Evolutionary conservation across 352 stramenopile genomes (phyloP).

Genomic region (Globisporangium cystogenes): DNA sequence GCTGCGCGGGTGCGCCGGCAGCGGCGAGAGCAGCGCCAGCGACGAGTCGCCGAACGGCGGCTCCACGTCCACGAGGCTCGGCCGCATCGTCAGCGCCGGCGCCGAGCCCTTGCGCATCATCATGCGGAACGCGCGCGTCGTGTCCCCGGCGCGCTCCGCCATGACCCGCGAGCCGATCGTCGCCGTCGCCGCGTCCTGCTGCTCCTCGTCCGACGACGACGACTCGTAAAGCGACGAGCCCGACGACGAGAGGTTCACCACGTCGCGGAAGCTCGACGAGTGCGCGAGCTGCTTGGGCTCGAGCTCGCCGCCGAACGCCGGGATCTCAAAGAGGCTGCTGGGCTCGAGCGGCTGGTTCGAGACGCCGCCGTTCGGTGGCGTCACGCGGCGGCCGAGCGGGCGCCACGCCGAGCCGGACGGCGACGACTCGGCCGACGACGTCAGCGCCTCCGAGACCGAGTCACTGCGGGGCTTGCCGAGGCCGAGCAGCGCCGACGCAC

Average conservation of each 20-base stretch:
- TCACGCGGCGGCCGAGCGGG: constrained; percentile 38
- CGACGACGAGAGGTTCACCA: constrained; percentile 44
- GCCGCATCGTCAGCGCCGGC: constrained; percentile 10
- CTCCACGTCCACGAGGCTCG: constrained; percentile 23
- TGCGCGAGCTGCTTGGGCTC: constrained; percentile 24
- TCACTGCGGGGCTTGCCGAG: constrained; percentile 30
- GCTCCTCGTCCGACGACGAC: constrained; percentile 36
- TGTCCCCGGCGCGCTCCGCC: neutral
- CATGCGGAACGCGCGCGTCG: constrained; percentile 11
- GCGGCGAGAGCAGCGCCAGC: constrained; percentile 36
- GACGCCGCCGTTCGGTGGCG: constrained; percentile 10
- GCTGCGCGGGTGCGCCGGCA: constrained; percentile 32
- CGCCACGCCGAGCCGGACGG: constrained; percentile 32
- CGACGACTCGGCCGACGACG: constrained; percentile 27
- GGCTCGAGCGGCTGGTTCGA: constrained; percentile 23
- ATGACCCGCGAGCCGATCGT: neutral
- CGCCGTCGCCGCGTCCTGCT: constrained; percentile 8
- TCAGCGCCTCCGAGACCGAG: constrained; percentile 33
- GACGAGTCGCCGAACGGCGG: constrained; percentile 39
- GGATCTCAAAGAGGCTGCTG: constrained; percentile 8
- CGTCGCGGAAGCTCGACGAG: constrained; percentile 34
- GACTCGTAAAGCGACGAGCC: constrained; percentile 52
- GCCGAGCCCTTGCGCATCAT: constrained; percentile 18
- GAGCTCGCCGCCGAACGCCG: constrained; percentile 18
- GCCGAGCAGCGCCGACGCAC: constrained; percentile 6